Evolutionary conservation across 139 green algal genomes (phyloP).

Genomic region (Micractinium conductrix): DNA sequence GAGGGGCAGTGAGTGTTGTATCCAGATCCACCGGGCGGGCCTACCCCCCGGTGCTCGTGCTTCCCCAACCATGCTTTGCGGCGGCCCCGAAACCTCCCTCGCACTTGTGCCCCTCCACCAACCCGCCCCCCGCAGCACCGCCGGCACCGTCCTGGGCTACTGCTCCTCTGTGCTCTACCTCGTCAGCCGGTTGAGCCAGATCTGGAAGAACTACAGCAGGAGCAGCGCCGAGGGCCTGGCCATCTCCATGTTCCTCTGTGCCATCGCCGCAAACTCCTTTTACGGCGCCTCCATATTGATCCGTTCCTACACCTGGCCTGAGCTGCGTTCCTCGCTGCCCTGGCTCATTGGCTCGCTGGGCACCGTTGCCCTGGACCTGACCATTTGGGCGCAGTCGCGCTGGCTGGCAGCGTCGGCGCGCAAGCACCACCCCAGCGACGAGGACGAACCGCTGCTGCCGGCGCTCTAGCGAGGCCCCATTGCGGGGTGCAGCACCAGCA

Average conservation of each 20-base stretch:
- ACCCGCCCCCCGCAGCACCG: slow-evolving; percentile 13
- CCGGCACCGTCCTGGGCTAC: slow-evolving; percentile 69
- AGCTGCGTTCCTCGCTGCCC: slow-evolving; percentile 72
- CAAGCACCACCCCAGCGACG: slow-evolving; percentile 30
- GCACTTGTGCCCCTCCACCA: neutral
- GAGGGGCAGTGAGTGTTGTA: too few relatives aligned
- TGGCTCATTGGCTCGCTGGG: slow-evolving; percentile 89
- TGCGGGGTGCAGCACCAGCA: neutral
- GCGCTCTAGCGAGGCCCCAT: neutral
- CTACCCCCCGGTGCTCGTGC: too few relatives aligned
- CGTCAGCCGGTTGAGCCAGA: slow-evolving; percentile 77
- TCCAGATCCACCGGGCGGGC: too few relatives aligned
- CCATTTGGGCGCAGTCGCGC: slow-evolving; percentile 72
- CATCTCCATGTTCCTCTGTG: slow-evolving; percentile 82
- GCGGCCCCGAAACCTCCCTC: too few relatives aligned
- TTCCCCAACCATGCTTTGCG: too few relatives aligned
- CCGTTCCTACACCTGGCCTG: slow-evolving; percentile 46
- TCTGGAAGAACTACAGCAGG: slow-evolving; percentile 78
- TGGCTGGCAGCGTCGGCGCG: neutral
- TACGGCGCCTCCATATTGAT: slow-evolving; percentile 85
- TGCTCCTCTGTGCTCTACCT: slow-evolving; percentile 86
- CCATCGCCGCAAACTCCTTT: slow-evolving; percentile 78
- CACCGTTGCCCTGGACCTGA: slow-evolving; percentile 81
- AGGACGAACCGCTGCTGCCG: slow-evolving; percentile 40
- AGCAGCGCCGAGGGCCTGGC: slow-evolving; percentile 76